Conservation (phyloP, 139 green algal genomes). For the Mesotaenium endlicherianum region DNA sequence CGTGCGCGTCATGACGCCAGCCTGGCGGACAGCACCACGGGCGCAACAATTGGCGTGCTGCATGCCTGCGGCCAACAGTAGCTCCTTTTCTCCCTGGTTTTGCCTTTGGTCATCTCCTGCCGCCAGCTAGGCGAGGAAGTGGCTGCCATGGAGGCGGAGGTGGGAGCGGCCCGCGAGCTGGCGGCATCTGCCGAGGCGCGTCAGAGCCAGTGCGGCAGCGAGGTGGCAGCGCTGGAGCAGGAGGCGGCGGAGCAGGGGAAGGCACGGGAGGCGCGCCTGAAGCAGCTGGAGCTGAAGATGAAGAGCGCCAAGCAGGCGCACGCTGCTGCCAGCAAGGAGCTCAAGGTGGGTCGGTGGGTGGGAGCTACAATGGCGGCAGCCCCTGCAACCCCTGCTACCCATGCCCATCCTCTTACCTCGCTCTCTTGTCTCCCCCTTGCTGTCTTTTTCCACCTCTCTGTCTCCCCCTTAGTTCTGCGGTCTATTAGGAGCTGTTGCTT, state of each 20-base stretch:
- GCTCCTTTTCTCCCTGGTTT: too few relatives aligned
- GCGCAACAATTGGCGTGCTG: too few relatives aligned
- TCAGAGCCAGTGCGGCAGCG: conserved; percentile 64
- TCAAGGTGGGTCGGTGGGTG: conserved; percentile 4
- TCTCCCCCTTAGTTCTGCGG: too few relatives aligned
- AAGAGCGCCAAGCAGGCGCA: conserved; percentile 69
- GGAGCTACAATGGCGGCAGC: background rate
- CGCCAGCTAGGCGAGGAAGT: conserved; percentile 62
- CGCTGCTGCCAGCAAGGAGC: conserved; percentile 42
- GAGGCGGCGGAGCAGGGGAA: conserved; percentile 79
- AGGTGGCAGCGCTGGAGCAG: conserved; percentile 71
- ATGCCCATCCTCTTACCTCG: too few relatives aligned
- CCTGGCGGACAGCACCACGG: too few relatives aligned
- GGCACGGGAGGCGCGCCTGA: conserved; percentile 63
- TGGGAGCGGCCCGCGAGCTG: background rate
- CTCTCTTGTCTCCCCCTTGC: too few relatives aligned
- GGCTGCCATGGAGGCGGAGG: conserved; percentile 56
- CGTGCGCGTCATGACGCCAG: too few relatives aligned
- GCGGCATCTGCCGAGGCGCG: conserved; percentile 53
- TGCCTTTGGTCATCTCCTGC: too few relatives aligned
- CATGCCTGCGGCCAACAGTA: too few relatives aligned
- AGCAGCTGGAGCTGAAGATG: conserved; percentile 52
- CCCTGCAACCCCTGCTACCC: background rate
- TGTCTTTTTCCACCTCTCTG: too few relatives aligned
- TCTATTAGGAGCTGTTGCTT: too few relatives aligned